Evolutionary conservation across 306 rosid species (phyloP), one percentile per base, ranked within the genome.

Genomic region (Arachis hypogaea): DNA sequence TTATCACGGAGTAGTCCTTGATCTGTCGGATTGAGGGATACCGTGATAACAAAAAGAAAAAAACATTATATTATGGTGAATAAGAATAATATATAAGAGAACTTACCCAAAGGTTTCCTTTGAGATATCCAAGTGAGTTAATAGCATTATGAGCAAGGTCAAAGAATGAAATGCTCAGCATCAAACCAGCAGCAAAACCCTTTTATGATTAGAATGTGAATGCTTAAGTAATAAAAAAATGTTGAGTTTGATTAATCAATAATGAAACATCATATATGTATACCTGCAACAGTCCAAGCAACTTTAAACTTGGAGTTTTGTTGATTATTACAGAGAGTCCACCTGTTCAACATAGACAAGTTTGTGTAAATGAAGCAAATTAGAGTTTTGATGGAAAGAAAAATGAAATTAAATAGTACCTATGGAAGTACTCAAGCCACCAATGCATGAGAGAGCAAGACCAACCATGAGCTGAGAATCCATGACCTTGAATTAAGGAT

Each of bases 121-220:
- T 90, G 30, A 95, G 80, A 87, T 92, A 95, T 57, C 99, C 99
- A 59, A 95, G 88, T 45, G 99, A 83, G 73, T 95, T 92, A 14
- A 92, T 75, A 64, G 99, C 98, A 67, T 92, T 95, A 77, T 92
- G 99, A 80, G 97, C 96, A 71, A 95, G 85, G 85, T 95, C 99
- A 44, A 95, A 89, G 86, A 95, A 92, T 43, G 99, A 95, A 65
- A 90, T 90, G 77, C 99, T 95, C 65, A 95, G 75, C 99, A 95
- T 90, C 60, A 95, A 84, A 80, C 99, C 99, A 62, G 99, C 98
- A 59, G 97, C 98, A 87, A 95, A 95, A 62, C 96, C 98, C 99
- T 91, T 84, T 77, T 75, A 8, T 42, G 40, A 36, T 50, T 69
- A 10, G 12, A 42, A 3, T 54, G 55, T 30, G 9, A 46, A 59